Evolutionary conservation across 2,329 filamentous ascomycete genomes (phyloP).

Genomic region (Ophiostoma triangulosporum): DNA sequence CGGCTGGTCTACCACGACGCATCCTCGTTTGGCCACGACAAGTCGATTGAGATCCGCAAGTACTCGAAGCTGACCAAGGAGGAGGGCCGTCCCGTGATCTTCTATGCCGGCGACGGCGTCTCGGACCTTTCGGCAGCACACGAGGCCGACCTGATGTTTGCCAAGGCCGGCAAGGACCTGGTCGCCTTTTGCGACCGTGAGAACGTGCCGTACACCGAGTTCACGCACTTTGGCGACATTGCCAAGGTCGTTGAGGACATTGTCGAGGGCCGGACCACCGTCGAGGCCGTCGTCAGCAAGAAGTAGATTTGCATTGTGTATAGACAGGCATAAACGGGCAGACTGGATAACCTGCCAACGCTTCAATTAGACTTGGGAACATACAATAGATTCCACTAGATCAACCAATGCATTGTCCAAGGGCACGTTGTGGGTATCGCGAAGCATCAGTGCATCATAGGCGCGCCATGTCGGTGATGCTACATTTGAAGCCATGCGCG

Average conservation of each 20-base stretch:
- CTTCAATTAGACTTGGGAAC: not conserved
- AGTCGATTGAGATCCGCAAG: constrained; percentile 78
- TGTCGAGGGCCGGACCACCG: constrained; percentile 13
- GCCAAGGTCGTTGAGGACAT: constrained; percentile 12
- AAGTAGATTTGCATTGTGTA: not conserved
- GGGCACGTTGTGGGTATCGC: too few relatives aligned
- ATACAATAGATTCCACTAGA: not conserved
- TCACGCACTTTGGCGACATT: constrained; percentile 38
- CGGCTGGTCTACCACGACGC: constrained; percentile 80
- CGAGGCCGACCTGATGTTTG: constrained; percentile 87
- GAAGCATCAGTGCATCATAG: too few relatives aligned
- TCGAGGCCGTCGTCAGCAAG: constrained; percentile 9
- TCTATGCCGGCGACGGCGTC: constrained; percentile 92
- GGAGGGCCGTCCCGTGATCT: constrained; percentile 59
- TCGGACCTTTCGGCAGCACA: constrained; percentile 83
- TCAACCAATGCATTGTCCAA: not conserved
- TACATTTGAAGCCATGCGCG: too few relatives aligned
- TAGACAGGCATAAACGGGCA: too few relatives aligned
- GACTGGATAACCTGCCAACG: not conserved
- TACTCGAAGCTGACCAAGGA: constrained; percentile 60
- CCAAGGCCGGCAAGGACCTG: constrained; percentile 61
- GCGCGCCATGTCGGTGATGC: too few relatives aligned
- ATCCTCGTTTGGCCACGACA: constrained; percentile 89
- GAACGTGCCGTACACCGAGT: constrained; percentile 43
- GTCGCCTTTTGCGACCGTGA: constrained; percentile 15